phyloP scores from a whole-genome alignment of 345 rosid species.

The Murraya paniculata region DNA sequence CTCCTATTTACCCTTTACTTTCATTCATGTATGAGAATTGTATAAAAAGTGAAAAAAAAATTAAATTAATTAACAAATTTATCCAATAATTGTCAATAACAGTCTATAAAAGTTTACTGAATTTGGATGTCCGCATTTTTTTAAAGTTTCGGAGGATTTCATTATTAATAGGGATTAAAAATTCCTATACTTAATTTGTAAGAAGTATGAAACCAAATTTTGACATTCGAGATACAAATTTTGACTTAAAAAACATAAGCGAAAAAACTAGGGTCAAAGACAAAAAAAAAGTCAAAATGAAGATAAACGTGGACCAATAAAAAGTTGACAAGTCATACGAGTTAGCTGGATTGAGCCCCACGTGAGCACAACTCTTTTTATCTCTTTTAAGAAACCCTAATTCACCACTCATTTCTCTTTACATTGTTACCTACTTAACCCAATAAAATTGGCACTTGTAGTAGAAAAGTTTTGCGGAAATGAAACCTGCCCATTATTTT shows the following conservation, averaged over 20 bases:
- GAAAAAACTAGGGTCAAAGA: conserved; percentile 9
- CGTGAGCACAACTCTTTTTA: conserved; percentile 14
- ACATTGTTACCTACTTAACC: conserved; percentile 18
- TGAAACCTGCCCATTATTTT: conserved; percentile 1
- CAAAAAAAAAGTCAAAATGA: conserved; percentile 19
- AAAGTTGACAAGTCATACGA: conserved; percentile 17
- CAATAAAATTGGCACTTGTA: not conserved
- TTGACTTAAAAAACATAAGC: conserved; percentile 18
- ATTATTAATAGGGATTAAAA: not conserved
- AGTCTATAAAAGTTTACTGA: too few relatives aligned
- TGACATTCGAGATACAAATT: conserved; percentile 2
- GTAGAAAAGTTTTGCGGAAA: conserved; percentile 6
- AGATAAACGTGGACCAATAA: conserved; percentile 9
- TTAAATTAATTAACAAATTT: too few relatives aligned
- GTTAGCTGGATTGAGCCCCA: conserved; percentile 21
- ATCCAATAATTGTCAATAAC: too few relatives aligned
- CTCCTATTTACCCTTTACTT: not conserved
- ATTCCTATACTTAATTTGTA: not conserved
- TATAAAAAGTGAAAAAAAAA: not conserved
- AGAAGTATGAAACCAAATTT: not conserved
- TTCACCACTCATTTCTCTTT: conserved; percentile 19
- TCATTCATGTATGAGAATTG: not conserved
- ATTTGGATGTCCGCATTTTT: not conserved
- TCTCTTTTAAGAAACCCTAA: conserved; percentile 25
- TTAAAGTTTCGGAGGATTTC: too few relatives aligned